phyloP scores from a whole-genome alignment of 345 rosid genomes.

The Eucalyptus erythrocorys region DNA sequence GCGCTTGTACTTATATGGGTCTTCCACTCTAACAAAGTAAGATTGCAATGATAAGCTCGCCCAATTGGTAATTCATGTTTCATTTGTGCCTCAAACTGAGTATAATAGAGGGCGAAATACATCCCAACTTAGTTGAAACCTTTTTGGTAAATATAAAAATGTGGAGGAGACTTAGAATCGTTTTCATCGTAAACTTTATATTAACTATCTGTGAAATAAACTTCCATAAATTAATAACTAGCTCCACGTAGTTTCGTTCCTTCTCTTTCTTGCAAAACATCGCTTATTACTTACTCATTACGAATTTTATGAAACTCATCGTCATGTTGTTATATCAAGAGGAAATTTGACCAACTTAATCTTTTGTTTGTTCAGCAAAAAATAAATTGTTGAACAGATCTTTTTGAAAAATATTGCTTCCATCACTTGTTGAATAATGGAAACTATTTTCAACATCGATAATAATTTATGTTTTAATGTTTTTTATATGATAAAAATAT shows the following conservation, averaged over 20 bases:
- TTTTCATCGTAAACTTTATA: not conserved
- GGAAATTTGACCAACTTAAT: no score
- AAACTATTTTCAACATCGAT: no score
- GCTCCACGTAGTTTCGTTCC: not conserved
- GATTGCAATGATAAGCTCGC: not conserved
- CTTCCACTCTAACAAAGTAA: no score
- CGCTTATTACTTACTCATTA: no score
- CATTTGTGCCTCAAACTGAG: not conserved
- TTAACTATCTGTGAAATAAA: not conserved
- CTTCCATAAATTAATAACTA: not conserved
- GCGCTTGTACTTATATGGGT: not conserved
- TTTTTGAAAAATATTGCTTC: not conserved
- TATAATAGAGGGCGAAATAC: not conserved
- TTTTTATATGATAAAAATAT: no score
- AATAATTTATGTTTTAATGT: no score
- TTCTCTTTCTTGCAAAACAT: no score
- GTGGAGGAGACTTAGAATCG: not conserved
- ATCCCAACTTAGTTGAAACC: not conserved
- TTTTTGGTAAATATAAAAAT: no score
- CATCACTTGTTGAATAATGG: not conserved
- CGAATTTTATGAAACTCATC: no score
- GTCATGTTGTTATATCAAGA: fast-evolving
- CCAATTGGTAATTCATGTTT: no score
- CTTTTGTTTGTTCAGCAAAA: no score
- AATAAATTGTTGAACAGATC: no score